A percentile compares a stretch with the other conserved stretches of the same genome.
Conservation (phyloP, 192 early-diverging fungal genomes). For the Dispira simplex region DNA sequence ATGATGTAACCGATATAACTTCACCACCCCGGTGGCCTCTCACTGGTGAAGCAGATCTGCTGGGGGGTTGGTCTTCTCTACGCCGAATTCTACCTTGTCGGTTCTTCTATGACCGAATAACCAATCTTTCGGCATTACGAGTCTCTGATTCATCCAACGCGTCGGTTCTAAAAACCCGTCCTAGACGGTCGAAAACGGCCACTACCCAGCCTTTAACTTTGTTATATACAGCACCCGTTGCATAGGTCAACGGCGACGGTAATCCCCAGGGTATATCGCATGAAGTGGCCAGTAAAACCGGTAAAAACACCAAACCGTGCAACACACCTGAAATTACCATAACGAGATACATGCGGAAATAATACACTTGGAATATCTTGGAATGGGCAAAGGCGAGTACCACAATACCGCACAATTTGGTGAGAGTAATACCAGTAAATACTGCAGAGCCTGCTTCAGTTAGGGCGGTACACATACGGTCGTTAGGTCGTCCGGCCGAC, state of each 20-base stretch:
- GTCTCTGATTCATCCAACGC: not conserved
- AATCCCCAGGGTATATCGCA: not conserved
- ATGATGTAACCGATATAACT: too few relatives aligned
- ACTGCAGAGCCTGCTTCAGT: slow-evolving; percentile 45
- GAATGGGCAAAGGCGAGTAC: slow-evolving; percentile 48
- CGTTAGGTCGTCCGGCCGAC: slow-evolving; percentile 25
- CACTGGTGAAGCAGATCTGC: too few relatives aligned
- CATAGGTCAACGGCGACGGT: too few relatives aligned
- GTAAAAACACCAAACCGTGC: slow-evolving; percentile 39
- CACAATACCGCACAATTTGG: slow-evolving; percentile 47
- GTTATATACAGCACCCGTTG: too few relatives aligned
- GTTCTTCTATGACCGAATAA: not conserved
- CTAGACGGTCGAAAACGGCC: too few relatives aligned
- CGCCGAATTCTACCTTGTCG: too few relatives aligned
- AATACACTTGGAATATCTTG: slow-evolving; percentile 52
- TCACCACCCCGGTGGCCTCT: too few relatives aligned
- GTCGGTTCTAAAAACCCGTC: too few relatives aligned
- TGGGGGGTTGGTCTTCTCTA: too few relatives aligned
- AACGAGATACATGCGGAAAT: slow-evolving; percentile 46
- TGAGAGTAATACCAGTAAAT: slow-evolving; percentile 44
- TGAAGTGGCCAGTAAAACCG: slow-evolving; percentile 26
- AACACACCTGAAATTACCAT: slow-evolving; percentile 42
- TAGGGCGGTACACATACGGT: slow-evolving; percentile 28
- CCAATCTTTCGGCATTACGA: not conserved
- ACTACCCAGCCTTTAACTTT: too few relatives aligned